These are phyloP conservation scores for Immersiporthe knoxdaviesiana DNA, from an alignment of 2,329 filamentous ascomycete genomes.

Conservation along the genomic window DNA sequence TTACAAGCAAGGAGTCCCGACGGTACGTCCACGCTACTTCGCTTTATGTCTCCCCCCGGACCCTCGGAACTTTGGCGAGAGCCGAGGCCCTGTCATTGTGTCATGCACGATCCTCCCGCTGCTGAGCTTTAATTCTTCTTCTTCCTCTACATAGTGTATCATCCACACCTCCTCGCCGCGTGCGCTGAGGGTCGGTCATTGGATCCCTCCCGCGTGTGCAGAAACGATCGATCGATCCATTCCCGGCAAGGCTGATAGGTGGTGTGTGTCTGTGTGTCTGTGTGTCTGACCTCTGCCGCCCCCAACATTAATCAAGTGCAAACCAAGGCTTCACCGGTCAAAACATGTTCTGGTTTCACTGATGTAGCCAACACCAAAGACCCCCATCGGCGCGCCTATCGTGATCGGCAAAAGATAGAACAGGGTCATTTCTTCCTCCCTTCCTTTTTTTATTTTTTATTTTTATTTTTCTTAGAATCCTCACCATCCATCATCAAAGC, in stretches of 20 bases:
- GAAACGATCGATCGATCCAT: not conserved
- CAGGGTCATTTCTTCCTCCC: not conserved
- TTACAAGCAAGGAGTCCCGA: not conserved
- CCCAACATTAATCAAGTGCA: not conserved
- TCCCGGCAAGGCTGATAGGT: too few relatives aligned
- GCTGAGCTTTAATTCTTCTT: not conserved
- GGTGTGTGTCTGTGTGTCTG: not conserved
- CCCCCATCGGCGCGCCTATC: not conserved
- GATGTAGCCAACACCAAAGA: not conserved
- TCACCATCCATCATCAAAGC: too few relatives aligned
- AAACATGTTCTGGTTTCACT: not conserved
- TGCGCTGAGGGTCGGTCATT: not conserved
- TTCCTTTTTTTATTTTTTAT: not conserved
- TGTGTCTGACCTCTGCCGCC: not conserved
- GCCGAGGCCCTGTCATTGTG: not conserved
- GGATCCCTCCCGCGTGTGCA: not conserved
- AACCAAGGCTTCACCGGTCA: not conserved
- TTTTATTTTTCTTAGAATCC: not conserved
- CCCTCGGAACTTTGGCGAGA: not conserved
- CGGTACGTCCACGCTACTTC: not conserved
- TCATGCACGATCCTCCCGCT: slow-evolving; percentile 5
- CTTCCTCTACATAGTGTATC: too few relatives aligned
- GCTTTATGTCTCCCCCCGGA: not conserved
- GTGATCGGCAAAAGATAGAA: not conserved
- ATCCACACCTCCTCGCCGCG: not conserved